Base-by-base conservation (phyloP, 306 rosid species). In the Purshia tridentata region DNA sequence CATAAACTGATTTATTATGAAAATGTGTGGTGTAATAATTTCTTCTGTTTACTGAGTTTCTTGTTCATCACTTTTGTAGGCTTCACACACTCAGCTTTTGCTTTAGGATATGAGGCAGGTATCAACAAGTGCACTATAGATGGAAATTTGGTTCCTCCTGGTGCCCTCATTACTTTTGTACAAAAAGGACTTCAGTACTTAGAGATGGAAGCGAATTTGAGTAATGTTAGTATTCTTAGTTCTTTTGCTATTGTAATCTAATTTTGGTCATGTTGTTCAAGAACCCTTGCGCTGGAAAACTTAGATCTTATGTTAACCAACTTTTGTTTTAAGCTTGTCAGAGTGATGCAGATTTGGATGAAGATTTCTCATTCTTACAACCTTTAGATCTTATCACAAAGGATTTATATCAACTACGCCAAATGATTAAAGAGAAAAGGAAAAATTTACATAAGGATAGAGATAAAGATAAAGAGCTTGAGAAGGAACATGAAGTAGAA, bases 121-220 rank as follows among this genome's bases (percentile, higher is more conserved):
- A 91, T 94, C 70, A 88, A 86, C 85, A 94, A 89, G 84, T 77
- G 85, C 83, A 62, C 96, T 23, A 88, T 91, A 35, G 97, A 94
- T 85, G 97, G 98, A 41, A 89, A 87, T 81, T 77, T 94, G 88
- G 92, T 94, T 68, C 97, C 97, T 0, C 95, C 95, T 2, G 89
- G 88, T 76, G 87, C 97, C 72, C 97, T 94, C 42, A 82, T 94
- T 81, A 89, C 89, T 62, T 83, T 89, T 87, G 85, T 94, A 63
- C 99, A 94, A 75, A 94, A 94, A 81, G 99, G 99, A 52, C 90
- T 94, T 73, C 97, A 91, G 70, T 94, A 91, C 83, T 86, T 94
- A 84, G 99, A 94, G 88, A 91, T 91, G 99, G 99, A 94, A 80
- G 99, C 92, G 63, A 94, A 94, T 87, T 81, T 94, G 91, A 94